phyloP scores from a whole-genome alignment of 176 grass and related monocot genomes.

The Coix lacrymajobi region DNA sequence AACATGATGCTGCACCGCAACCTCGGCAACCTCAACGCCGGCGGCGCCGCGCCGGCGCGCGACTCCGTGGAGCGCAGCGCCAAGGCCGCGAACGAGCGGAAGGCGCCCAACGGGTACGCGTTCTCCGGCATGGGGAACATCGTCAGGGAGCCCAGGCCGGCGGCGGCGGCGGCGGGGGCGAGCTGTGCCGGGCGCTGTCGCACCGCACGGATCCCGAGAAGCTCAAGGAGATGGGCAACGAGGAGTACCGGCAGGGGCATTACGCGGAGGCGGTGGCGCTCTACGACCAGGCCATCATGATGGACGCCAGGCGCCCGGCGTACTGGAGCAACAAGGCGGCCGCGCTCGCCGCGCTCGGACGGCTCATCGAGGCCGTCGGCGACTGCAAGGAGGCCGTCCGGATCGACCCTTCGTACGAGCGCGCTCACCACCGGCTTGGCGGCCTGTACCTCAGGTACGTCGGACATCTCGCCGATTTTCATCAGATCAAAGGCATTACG shows the following conservation, averaged over 20 bases:
- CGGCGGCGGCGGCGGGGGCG: background rate
- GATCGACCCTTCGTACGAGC: constrained; percentile 58
- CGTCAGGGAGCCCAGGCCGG: constrained; percentile 13
- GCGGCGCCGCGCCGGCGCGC: background rate
- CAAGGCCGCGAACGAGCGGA: constrained; percentile 32
- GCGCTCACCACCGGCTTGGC: constrained; percentile 75
- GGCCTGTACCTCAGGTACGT: constrained; percentile 81
- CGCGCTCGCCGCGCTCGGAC: constrained; percentile 56
- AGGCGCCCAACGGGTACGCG: constrained; percentile 23
- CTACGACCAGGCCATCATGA: constrained; percentile 81
- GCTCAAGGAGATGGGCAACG: constrained; percentile 96
- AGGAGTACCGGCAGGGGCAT: constrained; percentile 81
- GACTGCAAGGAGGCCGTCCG: constrained; percentile 83
- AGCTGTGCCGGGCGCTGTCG: constrained; percentile 63
- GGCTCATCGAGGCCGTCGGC: constrained; percentile 63
- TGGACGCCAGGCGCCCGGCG: constrained; percentile 50
- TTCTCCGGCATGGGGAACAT: constrained; percentile 47
- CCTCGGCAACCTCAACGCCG: constrained; percentile 68
- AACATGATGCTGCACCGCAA: constrained; percentile 92
- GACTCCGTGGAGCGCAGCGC: constrained; percentile 30
- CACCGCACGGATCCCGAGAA: constrained; percentile 67
- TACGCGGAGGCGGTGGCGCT: constrained; percentile 77
- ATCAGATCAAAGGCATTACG: background rate
- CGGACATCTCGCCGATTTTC: background rate
- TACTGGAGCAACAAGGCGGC: constrained; percentile 95